phyloP scores from a whole-genome alignment of 2,329 filamentous ascomycete species.

The Neopestalotiopsis clavispora region DNA sequence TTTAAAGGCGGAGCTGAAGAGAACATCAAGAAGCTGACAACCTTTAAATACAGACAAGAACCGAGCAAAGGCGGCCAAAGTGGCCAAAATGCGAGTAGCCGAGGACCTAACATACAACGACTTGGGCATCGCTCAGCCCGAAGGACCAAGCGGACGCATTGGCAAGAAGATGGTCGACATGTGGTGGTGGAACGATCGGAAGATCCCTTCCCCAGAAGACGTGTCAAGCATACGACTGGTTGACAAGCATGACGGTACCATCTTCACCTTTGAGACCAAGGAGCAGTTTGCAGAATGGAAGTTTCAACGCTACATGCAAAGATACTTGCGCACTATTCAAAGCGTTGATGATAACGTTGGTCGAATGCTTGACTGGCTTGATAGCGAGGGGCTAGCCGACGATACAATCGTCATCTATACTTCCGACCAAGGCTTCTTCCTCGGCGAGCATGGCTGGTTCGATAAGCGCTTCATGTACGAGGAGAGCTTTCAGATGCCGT shows the following conservation, averaged over 20 bases:
- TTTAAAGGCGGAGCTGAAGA: background rate
- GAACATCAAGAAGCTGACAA: background rate
- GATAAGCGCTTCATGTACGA: slow-evolving; percentile 65
- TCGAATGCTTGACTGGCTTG: slow-evolving; percentile 50
- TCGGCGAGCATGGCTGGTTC: slow-evolving; percentile 62
- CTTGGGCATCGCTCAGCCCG: slow-evolving; percentile 55
- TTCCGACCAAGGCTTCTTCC: slow-evolving; percentile 60
- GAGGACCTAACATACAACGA: slow-evolving; percentile 58
- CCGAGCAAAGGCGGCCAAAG: slow-evolving; percentile 51
- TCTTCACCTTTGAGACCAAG: slow-evolving; percentile 48
- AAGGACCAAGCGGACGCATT: slow-evolving; percentile 41
- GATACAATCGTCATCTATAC: slow-evolving; percentile 59
- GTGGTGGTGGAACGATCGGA: slow-evolving; percentile 31
- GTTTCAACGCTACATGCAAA: slow-evolving; percentile 61
- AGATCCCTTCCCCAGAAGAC: slow-evolving; percentile 27
- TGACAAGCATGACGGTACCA: slow-evolving; percentile 49
- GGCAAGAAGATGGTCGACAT: slow-evolving; percentile 41
- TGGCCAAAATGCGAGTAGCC: slow-evolving; percentile 56
- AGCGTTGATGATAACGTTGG: slow-evolving; percentile 58
- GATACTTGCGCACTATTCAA: slow-evolving; percentile 58
- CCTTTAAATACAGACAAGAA: slow-evolving; percentile 25
- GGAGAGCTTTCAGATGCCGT: slow-evolving; percentile 61
- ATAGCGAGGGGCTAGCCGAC: slow-evolving; percentile 43
- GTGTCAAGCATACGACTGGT: slow-evolving; percentile 37
- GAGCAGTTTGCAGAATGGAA: slow-evolving; percentile 56